Percentiles rank a stretch among this genome's conserved stretches.
Conservation (phyloP, 805 yeast species). For the Pichia ethanolica region DNA sequence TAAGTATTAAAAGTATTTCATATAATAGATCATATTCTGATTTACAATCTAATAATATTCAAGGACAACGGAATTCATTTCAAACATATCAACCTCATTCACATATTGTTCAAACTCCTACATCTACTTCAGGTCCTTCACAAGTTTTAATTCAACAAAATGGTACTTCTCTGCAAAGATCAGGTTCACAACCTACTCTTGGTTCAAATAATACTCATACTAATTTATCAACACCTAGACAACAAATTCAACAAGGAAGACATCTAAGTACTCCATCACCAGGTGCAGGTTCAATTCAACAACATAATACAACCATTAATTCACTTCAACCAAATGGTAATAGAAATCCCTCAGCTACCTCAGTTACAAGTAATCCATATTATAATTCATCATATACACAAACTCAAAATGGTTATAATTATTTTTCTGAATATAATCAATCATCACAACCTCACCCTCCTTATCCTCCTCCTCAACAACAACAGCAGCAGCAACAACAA, state of each 20-base stretch:
- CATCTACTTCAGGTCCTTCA: background rate
- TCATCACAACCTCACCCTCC: background rate
- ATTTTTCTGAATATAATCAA: conserved; percentile 7
- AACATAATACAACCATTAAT: conserved; percentile 5
- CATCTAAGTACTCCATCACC: background rate
- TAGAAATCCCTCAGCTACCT: conserved; percentile 15
- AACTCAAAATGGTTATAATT: background rate
- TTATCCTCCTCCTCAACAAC: background rate
- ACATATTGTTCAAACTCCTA: background rate
- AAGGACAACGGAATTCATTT: background rate
- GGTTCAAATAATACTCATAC: background rate
- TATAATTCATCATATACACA: conserved; percentile 2
- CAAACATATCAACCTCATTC: background rate
- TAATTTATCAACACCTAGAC: conserved; percentile 1
- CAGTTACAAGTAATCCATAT: conserved; percentile 15
- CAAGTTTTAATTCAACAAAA: background rate
- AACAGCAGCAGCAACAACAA: conserved; percentile 1
- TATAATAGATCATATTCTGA: too few relatives aligned
- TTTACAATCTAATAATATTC: background rate
- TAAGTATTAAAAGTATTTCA: too few relatives aligned
- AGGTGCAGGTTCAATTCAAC: background rate
- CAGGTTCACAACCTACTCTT: background rate
- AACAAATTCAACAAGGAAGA: background rate
- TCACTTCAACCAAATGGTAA: conserved; percentile 9
- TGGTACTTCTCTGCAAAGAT: background rate